Evolutionary conservation across 202 grass and related monocot genomes (phyloP), one percentile per base, ranked within the genome.

Genomic region (Carex arenaria): DNA sequence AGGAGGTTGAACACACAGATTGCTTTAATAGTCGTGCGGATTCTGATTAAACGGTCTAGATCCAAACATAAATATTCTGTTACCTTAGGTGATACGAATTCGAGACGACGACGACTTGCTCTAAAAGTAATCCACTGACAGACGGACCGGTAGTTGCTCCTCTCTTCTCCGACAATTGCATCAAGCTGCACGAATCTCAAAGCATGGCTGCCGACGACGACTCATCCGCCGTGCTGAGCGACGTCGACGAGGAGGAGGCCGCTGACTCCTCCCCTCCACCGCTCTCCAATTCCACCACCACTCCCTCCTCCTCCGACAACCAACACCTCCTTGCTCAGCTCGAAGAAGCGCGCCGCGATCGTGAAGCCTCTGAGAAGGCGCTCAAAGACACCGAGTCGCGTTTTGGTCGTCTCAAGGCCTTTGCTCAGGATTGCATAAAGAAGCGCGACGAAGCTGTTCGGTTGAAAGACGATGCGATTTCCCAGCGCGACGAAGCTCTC

Each of bases 141-240:
- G 71, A 51, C 85, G 57, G 85, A 61, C 88, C 67, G 79, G 67
- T 78, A 70, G 34, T 60, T 88, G 36, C 77, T 59, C 87, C 64
- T 15, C n/a, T 49, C 40, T 3, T 45, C 8, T 45, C 36, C 38
- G 12, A 15, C 28, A 34, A 66, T 32, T 26, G 10, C 43, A 52
- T 28, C 71, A 51, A 26, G 73, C 1, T 30, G 5, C 36, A 40
- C 36, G 36, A 40, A 40, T 40, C 36, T 51, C 87, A 1, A 3
- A 3, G 13, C 81, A 98, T 98, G 95, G 93, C 95, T 66, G 93
- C 95, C 72, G 93, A 92, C 83, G 91, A 89, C 55, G 94, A 89
- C 61, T 84, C 89, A 34, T 87, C 55, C 68, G 87, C 86, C 51
- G 89, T 67, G 40, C 93, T 98, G 84, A 93, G 89, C 78, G 95